Evolutionary conservation across 345 rosid species (phyloP).

Genomic region (Eucalyptus pumila): DNA sequence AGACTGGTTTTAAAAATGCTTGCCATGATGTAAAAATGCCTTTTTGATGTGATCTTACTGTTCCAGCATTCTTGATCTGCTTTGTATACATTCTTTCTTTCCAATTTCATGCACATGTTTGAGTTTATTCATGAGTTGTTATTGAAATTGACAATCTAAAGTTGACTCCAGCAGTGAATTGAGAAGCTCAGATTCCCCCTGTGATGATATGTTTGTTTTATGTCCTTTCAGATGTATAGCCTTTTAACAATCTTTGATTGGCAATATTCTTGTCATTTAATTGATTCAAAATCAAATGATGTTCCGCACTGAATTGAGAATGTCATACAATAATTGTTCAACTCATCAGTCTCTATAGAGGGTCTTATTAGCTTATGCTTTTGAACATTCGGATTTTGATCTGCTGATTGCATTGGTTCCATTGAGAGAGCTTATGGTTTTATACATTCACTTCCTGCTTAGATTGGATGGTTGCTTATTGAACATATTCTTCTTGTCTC

Average conservation of each 20-base stretch:
- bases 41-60: background rate
- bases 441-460: background rate
- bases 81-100: background rate
- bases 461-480: background rate
- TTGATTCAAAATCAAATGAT: background rate
- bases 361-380: background rate
- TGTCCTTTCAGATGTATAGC: background rate
- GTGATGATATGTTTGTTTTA: background rate
- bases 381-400: background rate
- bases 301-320: background rate
- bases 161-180: background rate
- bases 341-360: background rate
- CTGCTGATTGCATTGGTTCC: background rate
- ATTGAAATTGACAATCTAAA: background rate
- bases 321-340: background rate
- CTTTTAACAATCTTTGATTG: background rate
- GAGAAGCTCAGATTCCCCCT: background rate
- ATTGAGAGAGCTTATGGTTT: background rate
- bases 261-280: background rate
- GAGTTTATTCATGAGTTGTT: background rate
- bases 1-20: background rate
- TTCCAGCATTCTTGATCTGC: background rate
- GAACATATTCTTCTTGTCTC: background rate
- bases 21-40: background rate
- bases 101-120: background rate